Percentiles rank a stretch among this genome's conserved stretches.
Conservation (phyloP, 306 rosid genomes). For the Dryas alaskensis region DNA sequence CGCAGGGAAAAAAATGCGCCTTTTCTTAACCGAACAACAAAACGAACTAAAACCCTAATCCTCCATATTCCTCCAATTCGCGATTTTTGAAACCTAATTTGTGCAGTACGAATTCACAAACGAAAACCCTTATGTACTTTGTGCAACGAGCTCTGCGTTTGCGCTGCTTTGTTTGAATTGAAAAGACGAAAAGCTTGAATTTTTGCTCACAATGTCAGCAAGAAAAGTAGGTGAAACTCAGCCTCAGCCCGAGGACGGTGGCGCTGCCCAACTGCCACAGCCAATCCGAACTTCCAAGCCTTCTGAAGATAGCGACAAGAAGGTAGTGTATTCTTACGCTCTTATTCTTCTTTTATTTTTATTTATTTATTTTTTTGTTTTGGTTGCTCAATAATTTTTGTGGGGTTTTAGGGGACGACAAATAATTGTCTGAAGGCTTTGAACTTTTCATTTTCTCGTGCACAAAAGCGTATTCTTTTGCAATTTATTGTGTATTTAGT, state of each 20-base stretch:
- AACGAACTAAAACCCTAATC: slow-evolving; percentile 21
- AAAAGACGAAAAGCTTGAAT: slow-evolving; percentile 8
- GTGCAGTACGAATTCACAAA: not conserved
- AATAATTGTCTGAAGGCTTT: not conserved
- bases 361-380: not conserved
- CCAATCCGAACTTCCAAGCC: slow-evolving; percentile 60
- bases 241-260: slow-evolving; percentile 53
- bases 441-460: not conserved
- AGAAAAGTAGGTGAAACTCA: slow-evolving; percentile 56
- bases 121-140: slow-evolving; percentile 28
- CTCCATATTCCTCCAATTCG: not conserved
- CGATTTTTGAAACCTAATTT: not conserved
- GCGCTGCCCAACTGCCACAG: slow-evolving; percentile 54
- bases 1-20: not conserved
- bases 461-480: not conserved
- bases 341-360: not conserved
- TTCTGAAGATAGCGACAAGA: slow-evolving; percentile 65
- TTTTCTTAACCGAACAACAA: no score
- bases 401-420: not conserved
- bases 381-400: not conserved
- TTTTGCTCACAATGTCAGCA: slow-evolving; percentile 45
- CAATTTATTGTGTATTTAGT: not conserved
- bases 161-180: not conserved
- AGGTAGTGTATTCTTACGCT: slow-evolving; percentile 30
- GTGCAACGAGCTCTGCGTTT: not conserved